These are phyloP conservation scores for Paratinospora sagittata DNA, from an alignment of 164 flowering plant genomes.

Conservation along the genomic window DNA sequence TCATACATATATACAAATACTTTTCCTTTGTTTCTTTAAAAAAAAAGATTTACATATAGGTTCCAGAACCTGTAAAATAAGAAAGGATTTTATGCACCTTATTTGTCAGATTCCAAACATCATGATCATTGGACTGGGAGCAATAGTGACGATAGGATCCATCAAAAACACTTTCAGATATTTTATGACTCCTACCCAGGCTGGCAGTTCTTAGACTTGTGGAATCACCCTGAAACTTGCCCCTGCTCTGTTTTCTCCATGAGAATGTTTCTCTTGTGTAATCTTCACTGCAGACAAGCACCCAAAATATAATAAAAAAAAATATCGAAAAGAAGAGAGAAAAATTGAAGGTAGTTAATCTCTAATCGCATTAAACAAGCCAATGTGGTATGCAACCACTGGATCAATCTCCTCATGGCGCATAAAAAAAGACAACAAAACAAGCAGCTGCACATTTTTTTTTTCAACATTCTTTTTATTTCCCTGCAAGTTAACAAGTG, in stretches of 20 bases:
- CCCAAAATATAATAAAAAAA: neutral
- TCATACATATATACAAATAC: too few relatives aligned
- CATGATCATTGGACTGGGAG: constrained; percentile 34
- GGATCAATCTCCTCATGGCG: neutral
- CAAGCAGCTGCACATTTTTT: neutral
- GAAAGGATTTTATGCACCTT: constrained; percentile 38
- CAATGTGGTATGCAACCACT: neutral
- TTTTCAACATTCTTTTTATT: neutral
- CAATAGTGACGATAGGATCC: constrained; percentile 30
- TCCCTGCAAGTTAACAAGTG: neutral
- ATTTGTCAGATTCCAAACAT: constrained; percentile 27
- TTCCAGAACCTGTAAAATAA: neutral
- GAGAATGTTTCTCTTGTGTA: constrained; percentile 42
- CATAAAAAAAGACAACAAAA: neutral
- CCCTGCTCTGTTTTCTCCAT: constrained; percentile 48
- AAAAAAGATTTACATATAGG: neutral
- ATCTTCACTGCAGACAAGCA: constrained; percentile 50
- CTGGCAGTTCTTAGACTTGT: constrained; percentile 31
- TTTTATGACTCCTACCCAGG: constrained; percentile 26
- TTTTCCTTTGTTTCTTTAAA: too few relatives aligned
- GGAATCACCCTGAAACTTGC: constrained; percentile 27
- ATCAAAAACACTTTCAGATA: constrained; percentile 28
- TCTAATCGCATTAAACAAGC: neutral
- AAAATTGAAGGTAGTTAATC: neutral
- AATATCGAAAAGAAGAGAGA: neutral